Conservation (phyloP, 192 early-diverging fungal species). For the Mortierella claussenii region DNA sequence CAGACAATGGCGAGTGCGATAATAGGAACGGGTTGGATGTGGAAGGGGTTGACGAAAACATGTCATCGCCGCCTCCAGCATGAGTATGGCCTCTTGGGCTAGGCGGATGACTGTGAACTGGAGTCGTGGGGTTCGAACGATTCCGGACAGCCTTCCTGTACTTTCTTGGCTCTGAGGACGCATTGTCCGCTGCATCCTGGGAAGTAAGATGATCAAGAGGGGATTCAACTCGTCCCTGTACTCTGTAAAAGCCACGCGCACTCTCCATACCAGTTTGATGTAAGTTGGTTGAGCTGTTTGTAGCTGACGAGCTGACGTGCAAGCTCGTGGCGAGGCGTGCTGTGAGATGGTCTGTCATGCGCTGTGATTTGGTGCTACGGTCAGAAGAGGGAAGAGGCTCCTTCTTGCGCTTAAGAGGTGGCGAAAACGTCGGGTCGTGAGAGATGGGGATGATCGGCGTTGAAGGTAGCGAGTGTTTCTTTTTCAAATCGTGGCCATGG, state of each 20-base stretch:
- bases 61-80: conserved; percentile 1
- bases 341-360: conserved; percentile 46
- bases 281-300: not conserved
- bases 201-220: not conserved
- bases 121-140: conserved; percentile 47
- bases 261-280: conserved; percentile 29
- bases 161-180: conserved; percentile 19
- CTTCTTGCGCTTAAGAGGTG: conserved; percentile 48
- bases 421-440: conserved; percentile 43
- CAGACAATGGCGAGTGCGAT: not conserved
- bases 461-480: conserved; percentile 31
- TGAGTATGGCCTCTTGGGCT: conserved; percentile 21
- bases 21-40: not conserved
- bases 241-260: conserved; percentile 31
- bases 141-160: conserved; percentile 36
- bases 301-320: conserved; percentile 25
- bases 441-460: conserved; percentile 24
- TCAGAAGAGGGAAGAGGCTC: conserved; percentile 24
- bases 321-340: conserved; percentile 39
- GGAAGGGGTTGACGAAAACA: conserved; percentile 2
- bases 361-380: conserved; percentile 37
- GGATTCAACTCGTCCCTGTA: not conserved
- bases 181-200: not conserved
- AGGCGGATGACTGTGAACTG: conserved; percentile 36
- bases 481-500: conserved; percentile 27